Evolutionary conservation across 2,329 filamentous ascomycete species (phyloP), one percentile per base, ranked within the genome.

Genomic region (Alternaria conjuncta): DNA sequence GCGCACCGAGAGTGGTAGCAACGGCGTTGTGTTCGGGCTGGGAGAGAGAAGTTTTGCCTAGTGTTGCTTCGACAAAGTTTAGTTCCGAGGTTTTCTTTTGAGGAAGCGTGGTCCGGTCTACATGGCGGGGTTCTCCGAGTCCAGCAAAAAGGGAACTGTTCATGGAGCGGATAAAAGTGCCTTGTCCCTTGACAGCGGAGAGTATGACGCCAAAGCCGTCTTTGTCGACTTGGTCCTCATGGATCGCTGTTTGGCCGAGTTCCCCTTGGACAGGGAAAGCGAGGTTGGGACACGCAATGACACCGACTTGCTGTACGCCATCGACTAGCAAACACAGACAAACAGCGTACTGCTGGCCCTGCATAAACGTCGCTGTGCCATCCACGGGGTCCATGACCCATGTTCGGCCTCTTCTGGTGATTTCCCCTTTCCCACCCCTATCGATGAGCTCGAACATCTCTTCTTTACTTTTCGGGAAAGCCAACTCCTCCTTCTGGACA

Each of bases 371-470:
- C 15, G 85, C 86, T 1, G 88, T 90, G 28, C 88, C 88, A 68
- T 90, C 88, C 8, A 90, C 86, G 0, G 88, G 88, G 71, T 90
- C 88, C 73, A 90, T 84, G 28, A 88, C 84, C 88, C 88, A 90
- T 55, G 86, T 83, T 1, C 79, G 63, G 2, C 79, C 78, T n/a
- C 84, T 79, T 21, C 62, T 60, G 26, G 87, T 82, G 4, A 83
- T 82, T 7, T 78, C 82, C 1, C 83, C 84, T 3, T 79, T 85
- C 2, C 88, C 88, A 8, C 88, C 88, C 12, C 85, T 78, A 72
- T 90, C 88, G 71, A 90, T 89, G n/a, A 86, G 70, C n/a, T 85
- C 78, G 12, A 90, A 82, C 84, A 90, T 87, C 60, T 89, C 85
- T 6, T 86, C 83, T 57, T 80, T 82, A 23, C 82, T 83, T 3